Percentiles rank a stretch among this genome's conserved stretches.
Evolutionary conservation across 352 stramenopile genomes (phyloP).

Genomic region (Globisporangium alternatum): DNA sequence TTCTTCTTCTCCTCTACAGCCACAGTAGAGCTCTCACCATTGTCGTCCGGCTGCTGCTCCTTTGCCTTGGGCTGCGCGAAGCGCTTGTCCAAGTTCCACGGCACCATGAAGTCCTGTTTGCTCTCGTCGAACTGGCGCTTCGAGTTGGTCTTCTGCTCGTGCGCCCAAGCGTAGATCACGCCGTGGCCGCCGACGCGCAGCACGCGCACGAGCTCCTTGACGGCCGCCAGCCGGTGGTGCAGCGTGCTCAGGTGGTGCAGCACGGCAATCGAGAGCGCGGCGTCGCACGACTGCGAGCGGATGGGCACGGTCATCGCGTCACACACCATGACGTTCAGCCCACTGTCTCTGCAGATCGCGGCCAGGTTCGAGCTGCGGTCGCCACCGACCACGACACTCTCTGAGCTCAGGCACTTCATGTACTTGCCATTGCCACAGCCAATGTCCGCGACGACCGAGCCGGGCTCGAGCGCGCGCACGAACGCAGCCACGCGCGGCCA

Average conservation of each 20-base stretch:
- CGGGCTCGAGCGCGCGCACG: constrained; percentile 47
- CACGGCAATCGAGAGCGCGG: constrained; percentile 81
- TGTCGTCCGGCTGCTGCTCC: constrained; percentile 2
- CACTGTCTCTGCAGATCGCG: constrained; percentile 54
- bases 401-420: constrained; percentile 73
- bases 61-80: constrained; percentile 31
- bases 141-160: constrained; percentile 78
- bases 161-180: constrained; percentile 86
- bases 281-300: constrained; percentile 70
- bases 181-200: constrained; percentile 61
- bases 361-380: constrained; percentile 68
- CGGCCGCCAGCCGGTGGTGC: constrained; percentile 59
- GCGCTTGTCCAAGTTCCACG: constrained; percentile 84
- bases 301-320: constrained; percentile 76
- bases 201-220: constrained; percentile 78
- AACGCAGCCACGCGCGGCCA: constrained; percentile 77
- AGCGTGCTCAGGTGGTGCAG: constrained; percentile 82
- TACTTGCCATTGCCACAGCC: constrained; percentile 89
- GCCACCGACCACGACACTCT: constrained; percentile 54
- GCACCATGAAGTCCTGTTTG: constrained; percentile 86
- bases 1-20: neutral
- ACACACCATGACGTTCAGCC: constrained; percentile 70
- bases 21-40: neutral
- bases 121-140: constrained; percentile 66
- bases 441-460: constrained; percentile 76